Evolutionary conservation across 441 rosid species (phyloP), one percentile per base, ranked within the genome.

Genomic region (Gossypium schwendimanii): DNA sequence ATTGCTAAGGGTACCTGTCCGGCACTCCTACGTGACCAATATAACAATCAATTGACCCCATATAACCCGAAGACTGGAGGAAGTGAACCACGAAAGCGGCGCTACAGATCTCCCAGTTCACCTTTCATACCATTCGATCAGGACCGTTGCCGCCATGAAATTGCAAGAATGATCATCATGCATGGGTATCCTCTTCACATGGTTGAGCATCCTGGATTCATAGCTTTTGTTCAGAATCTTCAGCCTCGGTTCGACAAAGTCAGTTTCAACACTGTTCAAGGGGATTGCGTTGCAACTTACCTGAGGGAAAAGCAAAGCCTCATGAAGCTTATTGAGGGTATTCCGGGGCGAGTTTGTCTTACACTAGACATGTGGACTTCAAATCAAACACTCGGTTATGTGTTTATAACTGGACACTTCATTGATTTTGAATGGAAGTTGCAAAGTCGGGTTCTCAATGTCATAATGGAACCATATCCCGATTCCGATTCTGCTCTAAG

Each of bases 141-240:
- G 65, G 97, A 91, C 66, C 91, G 85, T 11, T 88, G 88, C 75
- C 96, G 92, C 11, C 90, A 83, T 44, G 88, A 93, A 85, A 88
- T 90, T 71, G 89, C 93, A 0, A 88, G 77, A 84, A 93, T 93
- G 98, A 89, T 91, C 65, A 90, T 93, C 49, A 78, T 87, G 85
- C 98, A 93, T 53, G 93, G 90, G 66, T 93, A 90, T 71, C 97
- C 94, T 39, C 94, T 93, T 63, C 97, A 91, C 79, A 93, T 93
- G 92, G 96, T 91, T 64, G 97, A 93, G 76, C 91, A 91, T 79
- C 84, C 89, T 18, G 92, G 94, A 11, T 93, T 93, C 65, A 63
- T 85, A 17, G 81, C 89, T 49, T 93, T 93, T 62, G 89, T 89
- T 24, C 86, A 87, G 79, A 89, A 81, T 79, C 91, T 93, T 79